Evolutionary conservation across 2,329 filamentous ascomycete genomes (phyloP).

Genomic region (Magnaporthiopsis rhizophila): DNA sequence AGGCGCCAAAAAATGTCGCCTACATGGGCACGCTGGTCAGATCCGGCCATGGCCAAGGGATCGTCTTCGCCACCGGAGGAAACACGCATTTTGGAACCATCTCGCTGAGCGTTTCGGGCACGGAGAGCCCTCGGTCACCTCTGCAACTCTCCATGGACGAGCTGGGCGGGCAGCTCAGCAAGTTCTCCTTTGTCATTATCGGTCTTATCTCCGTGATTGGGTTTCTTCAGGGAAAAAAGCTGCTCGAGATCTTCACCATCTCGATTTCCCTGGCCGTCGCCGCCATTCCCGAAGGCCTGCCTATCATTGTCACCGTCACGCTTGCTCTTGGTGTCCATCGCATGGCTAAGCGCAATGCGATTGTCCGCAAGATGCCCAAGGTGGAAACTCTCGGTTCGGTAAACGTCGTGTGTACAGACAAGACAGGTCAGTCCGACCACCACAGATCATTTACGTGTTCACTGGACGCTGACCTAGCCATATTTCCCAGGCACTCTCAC

Average conservation of each 20-base stretch:
- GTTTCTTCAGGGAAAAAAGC: constrained; percentile 77
- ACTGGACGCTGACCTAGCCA: constrained; percentile 3
- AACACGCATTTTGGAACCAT: constrained; percentile 95
- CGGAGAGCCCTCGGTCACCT: constrained; percentile 89
- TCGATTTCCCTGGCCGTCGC: constrained; percentile 94
- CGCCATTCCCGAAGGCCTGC: constrained; percentile 89
- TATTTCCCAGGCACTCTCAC: constrained; percentile 65
- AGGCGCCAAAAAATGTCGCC: constrained; percentile 81
- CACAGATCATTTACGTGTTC: too few relatives aligned
- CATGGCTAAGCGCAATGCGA: constrained; percentile 92
- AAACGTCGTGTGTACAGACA: constrained; percentile 98
- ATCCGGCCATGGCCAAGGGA: constrained; percentile 88
- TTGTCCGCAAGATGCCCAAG: constrained; percentile 90
- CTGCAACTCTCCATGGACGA: constrained; percentile 95
- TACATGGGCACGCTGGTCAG: constrained; percentile 97
- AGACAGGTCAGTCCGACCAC: constrained; percentile 56
- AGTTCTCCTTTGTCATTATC: constrained; percentile 93
- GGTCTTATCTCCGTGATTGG: constrained; percentile 87
- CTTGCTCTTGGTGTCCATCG: constrained; percentile 88
- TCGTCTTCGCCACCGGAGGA: constrained; percentile 94
- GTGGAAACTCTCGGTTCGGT: constrained; percentile 98
- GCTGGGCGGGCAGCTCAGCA: constrained; percentile 92
- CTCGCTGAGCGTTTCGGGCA: constrained; percentile 86
- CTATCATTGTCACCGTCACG: constrained; percentile 97
- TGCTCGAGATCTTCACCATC: constrained; percentile 95